Conservation (phyloP, 495 filamentous ascomycete species). For the Penicillium macrosclerotiorum region DNA sequence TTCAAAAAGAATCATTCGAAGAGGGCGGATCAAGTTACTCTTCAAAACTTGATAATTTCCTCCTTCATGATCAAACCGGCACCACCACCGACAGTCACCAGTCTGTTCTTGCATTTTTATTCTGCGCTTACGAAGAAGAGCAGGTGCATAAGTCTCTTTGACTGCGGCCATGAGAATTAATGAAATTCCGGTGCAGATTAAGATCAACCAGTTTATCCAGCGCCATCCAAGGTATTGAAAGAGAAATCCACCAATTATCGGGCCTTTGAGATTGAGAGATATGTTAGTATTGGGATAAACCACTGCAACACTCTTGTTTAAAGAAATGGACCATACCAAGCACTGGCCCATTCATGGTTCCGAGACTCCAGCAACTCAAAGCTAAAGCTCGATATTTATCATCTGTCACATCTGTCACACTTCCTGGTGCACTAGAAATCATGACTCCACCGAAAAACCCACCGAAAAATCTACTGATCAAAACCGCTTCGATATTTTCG, state of each 20-base stretch:
- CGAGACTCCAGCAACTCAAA: slow-evolving; percentile 66
- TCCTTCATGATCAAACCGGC: slow-evolving; percentile 55
- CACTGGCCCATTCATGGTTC: slow-evolving; percentile 71
- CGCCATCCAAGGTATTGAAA: slow-evolving; percentile 72
- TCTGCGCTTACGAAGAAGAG: slow-evolving; percentile 56
- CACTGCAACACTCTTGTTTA: not conserved
- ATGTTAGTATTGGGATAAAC: slow-evolving; percentile 31
- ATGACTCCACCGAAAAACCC: slow-evolving; percentile 70
- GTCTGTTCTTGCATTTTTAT: slow-evolving; percentile 57
- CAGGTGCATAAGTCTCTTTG: slow-evolving; percentile 67
- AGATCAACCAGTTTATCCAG: slow-evolving; percentile 82
- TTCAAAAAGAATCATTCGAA: slow-evolving; percentile 66
- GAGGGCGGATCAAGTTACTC: slow-evolving; percentile 62
- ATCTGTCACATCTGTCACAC: slow-evolving; percentile 70
- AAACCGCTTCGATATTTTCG: slow-evolving; percentile 59
- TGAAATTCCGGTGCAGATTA: slow-evolving; percentile 63
- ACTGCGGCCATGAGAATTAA: slow-evolving; percentile 47
- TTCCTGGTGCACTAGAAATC: slow-evolving; percentile 71
- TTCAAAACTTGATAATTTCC: slow-evolving; percentile 37
- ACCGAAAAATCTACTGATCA: slow-evolving; percentile 50
- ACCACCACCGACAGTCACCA: slow-evolving; percentile 64
- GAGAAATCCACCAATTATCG: slow-evolving; percentile 74
- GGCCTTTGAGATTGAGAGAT: no score
- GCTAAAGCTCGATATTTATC: slow-evolving; percentile 64
- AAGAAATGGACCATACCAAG: slow-evolving; percentile 26